These are phyloP conservation scores for Suillus plorans DNA, from an alignment of 768 basidiomycete species.

Conservation along the genomic window DNA sequence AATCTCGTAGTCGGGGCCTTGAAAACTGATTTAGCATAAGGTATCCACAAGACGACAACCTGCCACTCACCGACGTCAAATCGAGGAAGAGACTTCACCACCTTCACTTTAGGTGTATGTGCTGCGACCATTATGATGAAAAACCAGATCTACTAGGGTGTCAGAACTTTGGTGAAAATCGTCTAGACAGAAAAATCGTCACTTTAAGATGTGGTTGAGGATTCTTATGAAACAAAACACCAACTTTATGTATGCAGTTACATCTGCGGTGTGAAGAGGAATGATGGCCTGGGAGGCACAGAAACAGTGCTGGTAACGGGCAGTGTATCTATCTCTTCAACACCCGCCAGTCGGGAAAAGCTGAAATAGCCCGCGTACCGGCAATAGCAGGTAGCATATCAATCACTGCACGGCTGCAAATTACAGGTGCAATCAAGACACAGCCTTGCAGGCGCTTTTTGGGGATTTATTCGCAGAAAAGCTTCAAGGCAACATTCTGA, in stretches of 20 bases:
- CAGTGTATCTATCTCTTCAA: conserved; percentile 4
- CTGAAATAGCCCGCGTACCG: neutral
- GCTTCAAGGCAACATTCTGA: neutral
- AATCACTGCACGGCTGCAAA: neutral
- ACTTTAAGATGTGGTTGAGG: neutral
- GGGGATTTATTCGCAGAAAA: neutral
- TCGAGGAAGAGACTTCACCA: conserved; percentile 65
- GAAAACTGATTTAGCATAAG: conserved; percentile 10
- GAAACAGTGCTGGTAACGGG: conserved; percentile 11
- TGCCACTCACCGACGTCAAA: conserved; percentile 61
- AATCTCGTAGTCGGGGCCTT: conserved; percentile 73
- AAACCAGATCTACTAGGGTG: neutral
- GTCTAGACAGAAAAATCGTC: neutral
- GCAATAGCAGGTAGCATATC: neutral
- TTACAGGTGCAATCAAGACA: neutral
- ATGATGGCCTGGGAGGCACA: neutral
- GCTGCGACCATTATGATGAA: conserved; percentile 7
- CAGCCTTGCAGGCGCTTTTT: neutral
- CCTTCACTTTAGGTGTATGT: conserved; percentile 36
- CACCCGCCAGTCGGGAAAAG: neutral
- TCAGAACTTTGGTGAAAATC: too few relatives aligned
- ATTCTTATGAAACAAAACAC: neutral
- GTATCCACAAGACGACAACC: neutral
- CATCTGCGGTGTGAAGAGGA: conserved; percentile 6
- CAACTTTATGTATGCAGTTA: neutral